Percentiles rank a stretch among this genome's conserved stretches.
Evolutionary conservation across 208 protist species (phyloP).

Genomic region (Trypanosoma vivax): DNA sequence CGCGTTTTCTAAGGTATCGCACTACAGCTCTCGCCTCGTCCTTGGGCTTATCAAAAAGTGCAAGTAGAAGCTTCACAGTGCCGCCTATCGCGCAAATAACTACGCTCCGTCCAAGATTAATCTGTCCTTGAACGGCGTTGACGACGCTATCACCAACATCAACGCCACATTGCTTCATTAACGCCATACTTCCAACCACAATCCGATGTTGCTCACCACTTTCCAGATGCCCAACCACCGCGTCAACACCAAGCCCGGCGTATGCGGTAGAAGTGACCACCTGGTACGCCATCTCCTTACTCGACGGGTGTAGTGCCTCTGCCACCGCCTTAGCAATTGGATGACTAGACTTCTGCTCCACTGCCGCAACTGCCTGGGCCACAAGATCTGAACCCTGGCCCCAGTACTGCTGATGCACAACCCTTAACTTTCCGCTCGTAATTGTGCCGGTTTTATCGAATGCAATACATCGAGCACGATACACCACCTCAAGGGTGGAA

Average conservation of each 20-base stretch:
- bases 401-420: conserved; percentile 33
- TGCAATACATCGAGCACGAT: conserved; percentile 69
- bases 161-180: conserved; percentile 34
- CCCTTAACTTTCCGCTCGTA: conserved; percentile 86
- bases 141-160: conserved; percentile 21
- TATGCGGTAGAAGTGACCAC: conserved; percentile 37
- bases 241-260: conserved; percentile 47
- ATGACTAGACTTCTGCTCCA: conserved; percentile 76
- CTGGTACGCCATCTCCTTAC: conserved; percentile 8
- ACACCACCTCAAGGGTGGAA: conserved; percentile 77
- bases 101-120: conserved; percentile 35
- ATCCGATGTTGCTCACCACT: conserved; percentile 15
- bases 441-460: conserved; percentile 98
- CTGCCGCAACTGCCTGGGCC: conserved; percentile 26
- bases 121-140: conserved; percentile 23
- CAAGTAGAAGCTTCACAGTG: conserved; percentile 32
- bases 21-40: conserved; percentile 79
- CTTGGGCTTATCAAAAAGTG: conserved; percentile 83
- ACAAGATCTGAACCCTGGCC: conserved; percentile 12
- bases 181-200: conserved; percentile 73
- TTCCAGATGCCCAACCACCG: conserved; percentile 17
- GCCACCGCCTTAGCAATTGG: conserved; percentile 84
- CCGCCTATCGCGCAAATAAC: conserved; percentile 81
- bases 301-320: conserved; percentile 6
- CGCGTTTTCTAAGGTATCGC: conserved; percentile 33